Percentiles rank a stretch among this genome's conserved stretches.
Evolutionary conservation across 2,329 filamentous ascomycete species (phyloP).

Genomic region (Chaetomium globosum): DNA sequence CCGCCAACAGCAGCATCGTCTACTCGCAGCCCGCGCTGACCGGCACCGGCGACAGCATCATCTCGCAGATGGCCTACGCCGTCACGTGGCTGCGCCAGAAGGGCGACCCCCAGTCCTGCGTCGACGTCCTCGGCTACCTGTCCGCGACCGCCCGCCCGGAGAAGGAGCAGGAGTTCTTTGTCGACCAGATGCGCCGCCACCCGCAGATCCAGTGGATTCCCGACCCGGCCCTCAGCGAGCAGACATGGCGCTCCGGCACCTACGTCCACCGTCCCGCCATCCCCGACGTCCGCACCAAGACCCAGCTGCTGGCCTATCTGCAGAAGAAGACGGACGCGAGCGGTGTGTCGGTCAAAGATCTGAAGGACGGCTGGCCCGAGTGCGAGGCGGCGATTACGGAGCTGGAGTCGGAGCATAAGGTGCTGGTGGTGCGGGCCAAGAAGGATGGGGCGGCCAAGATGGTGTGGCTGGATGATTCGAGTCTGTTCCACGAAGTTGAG

Average conservation of each 20-base stretch:
- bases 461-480: constrained; percentile 87
- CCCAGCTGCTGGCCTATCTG: constrained; percentile 77
- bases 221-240: constrained; percentile 62
- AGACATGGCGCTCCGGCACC: constrained; percentile 68
- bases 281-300: constrained; percentile 72
- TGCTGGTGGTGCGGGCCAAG: constrained; percentile 86
- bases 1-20: constrained; percentile 42
- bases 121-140: constrained; percentile 78
- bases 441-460: constrained; percentile 86
- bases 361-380: constrained; percentile 93
- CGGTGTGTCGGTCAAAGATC: constrained; percentile 80
- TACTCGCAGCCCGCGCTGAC: constrained; percentile 79
- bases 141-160: constrained; percentile 67
- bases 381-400: constrained; percentile 77
- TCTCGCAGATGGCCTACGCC: constrained; percentile 86
- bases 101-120: constrained; percentile 69
- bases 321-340: constrained; percentile 79
- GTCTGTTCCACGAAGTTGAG: constrained; percentile 74
- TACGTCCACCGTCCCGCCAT: constrained; percentile 85
- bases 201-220: constrained; percentile 61
- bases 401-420: constrained; percentile 75
- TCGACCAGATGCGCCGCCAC: constrained; percentile 67
- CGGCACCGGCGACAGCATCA: constrained; percentile 75
- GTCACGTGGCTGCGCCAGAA: constrained; percentile 79
- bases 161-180: constrained; percentile 64